Conservation (phyloP, 164 flowering plant genomes). For the Magnolia kwangsiensis region DNA sequence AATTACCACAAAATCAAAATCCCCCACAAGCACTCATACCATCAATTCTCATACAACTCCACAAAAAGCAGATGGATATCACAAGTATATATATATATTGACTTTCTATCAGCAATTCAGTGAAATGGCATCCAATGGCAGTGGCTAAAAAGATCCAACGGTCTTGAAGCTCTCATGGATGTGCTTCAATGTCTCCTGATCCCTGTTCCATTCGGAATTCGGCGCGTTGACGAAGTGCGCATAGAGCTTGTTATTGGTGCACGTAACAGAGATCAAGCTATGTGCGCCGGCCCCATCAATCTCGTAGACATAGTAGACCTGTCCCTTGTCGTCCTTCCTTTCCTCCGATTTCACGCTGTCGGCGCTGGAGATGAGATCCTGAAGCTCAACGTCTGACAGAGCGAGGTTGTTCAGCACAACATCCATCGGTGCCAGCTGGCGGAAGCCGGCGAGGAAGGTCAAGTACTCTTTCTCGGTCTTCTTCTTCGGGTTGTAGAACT, state of each 20-base stretch:
- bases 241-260: constrained; percentile 78
- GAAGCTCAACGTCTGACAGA: constrained; percentile 74
- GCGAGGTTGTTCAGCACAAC: constrained; percentile 74
- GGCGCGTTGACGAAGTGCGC: constrained; percentile 98
- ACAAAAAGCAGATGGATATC: too few relatives aligned
- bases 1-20: too few relatives aligned
- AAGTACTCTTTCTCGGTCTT: constrained; percentile 77
- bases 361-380: constrained; percentile 67
- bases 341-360: constrained; percentile 61
- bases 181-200: constrained; percentile 62
- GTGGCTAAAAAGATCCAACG: constrained; percentile 26
- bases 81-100: too few relatives aligned
- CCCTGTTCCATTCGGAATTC: constrained; percentile 72
- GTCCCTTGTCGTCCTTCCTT: constrained; percentile 73
- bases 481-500: constrained; percentile 89
- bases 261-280: constrained; percentile 83
- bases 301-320: constrained; percentile 82
- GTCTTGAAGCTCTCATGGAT: constrained; percentile 80
- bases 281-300: constrained; percentile 61
- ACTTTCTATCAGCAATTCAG: too few relatives aligned
- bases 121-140: constrained; percentile 3
- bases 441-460: constrained; percentile 68
- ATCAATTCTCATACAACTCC: too few relatives aligned
- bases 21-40: too few relatives aligned
- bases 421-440: constrained; percentile 72